Conservation (phyloP, 2,329 filamentous ascomycete species). For the Davidsoniella eucalypti region DNA sequence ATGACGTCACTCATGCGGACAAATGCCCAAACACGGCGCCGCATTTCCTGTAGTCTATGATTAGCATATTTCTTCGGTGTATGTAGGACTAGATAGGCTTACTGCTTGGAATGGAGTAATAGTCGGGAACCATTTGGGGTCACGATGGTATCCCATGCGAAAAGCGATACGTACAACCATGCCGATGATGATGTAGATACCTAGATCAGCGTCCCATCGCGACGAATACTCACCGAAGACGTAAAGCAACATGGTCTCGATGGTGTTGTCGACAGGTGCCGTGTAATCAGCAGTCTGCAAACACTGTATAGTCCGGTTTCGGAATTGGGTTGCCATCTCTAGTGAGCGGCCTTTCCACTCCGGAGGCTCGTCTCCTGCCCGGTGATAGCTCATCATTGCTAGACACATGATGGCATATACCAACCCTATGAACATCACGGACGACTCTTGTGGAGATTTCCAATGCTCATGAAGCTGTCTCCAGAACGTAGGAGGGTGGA, state of each 20-base stretch:
- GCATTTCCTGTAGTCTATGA: constrained; percentile 41
- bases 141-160: constrained; percentile 64
- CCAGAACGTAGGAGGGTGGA: constrained; percentile 75
- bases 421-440: constrained; percentile 62
- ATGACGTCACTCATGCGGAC: constrained; percentile 58
- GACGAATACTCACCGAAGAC: constrained; percentile 59
- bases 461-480: constrained; percentile 50
- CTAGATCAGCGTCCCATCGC: constrained; percentile 56
- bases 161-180: constrained; percentile 41
- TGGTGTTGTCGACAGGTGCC: constrained; percentile 53
- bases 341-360: constrained; percentile 55
- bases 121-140: constrained; percentile 55
- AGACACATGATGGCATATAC: constrained; percentile 63
- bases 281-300: constrained; percentile 63
- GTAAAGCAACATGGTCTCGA: constrained; percentile 66
- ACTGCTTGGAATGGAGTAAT: constrained; percentile 57
- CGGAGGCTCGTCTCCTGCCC: constrained; percentile 62
- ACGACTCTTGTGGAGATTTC: constrained; percentile 55
- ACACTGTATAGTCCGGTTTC: constrained; percentile 60
- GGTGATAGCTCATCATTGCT: constrained; percentile 63
- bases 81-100: constrained; percentile 17
- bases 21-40: constrained; percentile 50
- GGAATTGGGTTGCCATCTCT: constrained; percentile 47
- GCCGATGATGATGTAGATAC: constrained; percentile 42
- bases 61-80: neutral